Conservation (phyloP, 1,139 yeast genomes). For the Yarrowia galli region DNA sequence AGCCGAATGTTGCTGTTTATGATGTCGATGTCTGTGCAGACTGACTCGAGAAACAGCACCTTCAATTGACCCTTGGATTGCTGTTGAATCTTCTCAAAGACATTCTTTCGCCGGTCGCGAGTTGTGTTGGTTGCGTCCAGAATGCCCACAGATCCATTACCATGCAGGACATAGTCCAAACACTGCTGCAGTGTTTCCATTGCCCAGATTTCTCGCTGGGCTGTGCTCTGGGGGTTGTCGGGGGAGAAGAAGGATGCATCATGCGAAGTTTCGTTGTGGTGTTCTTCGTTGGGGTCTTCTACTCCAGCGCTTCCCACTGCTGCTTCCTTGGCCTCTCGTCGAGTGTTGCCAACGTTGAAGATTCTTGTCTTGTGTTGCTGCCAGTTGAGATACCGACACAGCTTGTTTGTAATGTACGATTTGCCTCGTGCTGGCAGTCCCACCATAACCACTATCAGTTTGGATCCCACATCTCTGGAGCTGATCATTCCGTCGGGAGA, state of each 20-base stretch:
- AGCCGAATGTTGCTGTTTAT: slow-evolving; percentile 83
- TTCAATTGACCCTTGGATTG: slow-evolving; percentile 77
- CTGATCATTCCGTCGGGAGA: slow-evolving; percentile 87
- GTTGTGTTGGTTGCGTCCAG: slow-evolving; percentile 95
- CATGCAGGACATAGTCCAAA: slow-evolving; percentile 77
- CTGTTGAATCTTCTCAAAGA: slow-evolving; percentile 71
- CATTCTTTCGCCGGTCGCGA: slow-evolving; percentile 69
- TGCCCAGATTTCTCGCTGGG: slow-evolving; percentile 92
- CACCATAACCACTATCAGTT: slow-evolving; percentile 91
- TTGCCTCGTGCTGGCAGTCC: slow-evolving; percentile 95
- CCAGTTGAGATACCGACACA: slow-evolving; percentile 89
- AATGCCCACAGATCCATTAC: slow-evolving; percentile 90
- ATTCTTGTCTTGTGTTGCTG: slow-evolving; percentile 88
- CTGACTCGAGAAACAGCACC: slow-evolving; percentile 83
- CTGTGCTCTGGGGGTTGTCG: slow-evolving; percentile 67
- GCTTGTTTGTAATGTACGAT: slow-evolving; percentile 87
- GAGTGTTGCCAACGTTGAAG: slow-evolving; percentile 92
- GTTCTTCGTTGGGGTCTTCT: slow-evolving; percentile 31
- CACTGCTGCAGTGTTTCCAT: slow-evolving; percentile 89
- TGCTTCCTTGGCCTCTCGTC: slow-evolving; percentile 64
- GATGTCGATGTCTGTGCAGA: slow-evolving; percentile 79
- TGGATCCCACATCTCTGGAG: slow-evolving; percentile 74
- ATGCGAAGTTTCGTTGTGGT: slow-evolving; percentile 52
- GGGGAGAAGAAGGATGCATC: slow-evolving; percentile 89
- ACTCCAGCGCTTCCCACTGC: slow-evolving; percentile 38